Conservation (phyloP, 2,329 filamentous ascomycete species). For the Drechmeria coniospora region DNA sequence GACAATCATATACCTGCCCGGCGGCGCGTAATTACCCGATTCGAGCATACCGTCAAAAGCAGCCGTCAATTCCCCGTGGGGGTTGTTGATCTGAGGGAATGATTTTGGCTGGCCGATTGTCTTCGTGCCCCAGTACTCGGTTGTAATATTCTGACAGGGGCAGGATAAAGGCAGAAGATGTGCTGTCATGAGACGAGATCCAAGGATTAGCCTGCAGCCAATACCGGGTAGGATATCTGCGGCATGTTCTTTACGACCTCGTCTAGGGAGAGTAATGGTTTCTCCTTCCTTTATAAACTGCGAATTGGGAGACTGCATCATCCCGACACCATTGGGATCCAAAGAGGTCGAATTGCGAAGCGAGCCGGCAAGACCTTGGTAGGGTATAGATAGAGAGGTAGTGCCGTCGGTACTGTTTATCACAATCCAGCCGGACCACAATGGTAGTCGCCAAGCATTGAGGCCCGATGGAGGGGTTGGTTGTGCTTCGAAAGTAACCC, state of each 20-base stretch:
- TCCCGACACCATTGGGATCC: constrained; percentile 9
- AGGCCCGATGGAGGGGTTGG: constrained; percentile 2
- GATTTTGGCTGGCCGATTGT: constrained; percentile 26
- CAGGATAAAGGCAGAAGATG: constrained; percentile 26
- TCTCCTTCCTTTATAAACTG: background rate
- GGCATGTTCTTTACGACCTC: no score
- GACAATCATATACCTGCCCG: constrained; percentile 32
- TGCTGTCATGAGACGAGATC: constrained; percentile 25
- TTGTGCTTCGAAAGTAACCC: constrained; percentile 3
- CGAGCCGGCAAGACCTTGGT: constrained; percentile 22
- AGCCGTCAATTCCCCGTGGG: constrained; percentile 10
- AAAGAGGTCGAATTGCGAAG: constrained; percentile 14
- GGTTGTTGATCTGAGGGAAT: constrained; percentile 22
- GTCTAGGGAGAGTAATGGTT: no score
- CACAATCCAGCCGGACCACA: constrained; percentile 6
- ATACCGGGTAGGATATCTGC: constrained; percentile 25
- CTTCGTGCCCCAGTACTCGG: constrained; percentile 21
- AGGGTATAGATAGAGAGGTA: constrained; percentile 22
- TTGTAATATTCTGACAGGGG: constrained; percentile 10
- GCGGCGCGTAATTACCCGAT: constrained; percentile 28
- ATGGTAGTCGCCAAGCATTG: constrained; percentile 3
- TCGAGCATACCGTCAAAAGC: constrained; percentile 30
- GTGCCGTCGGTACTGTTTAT: constrained; percentile 20
- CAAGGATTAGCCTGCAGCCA: constrained; percentile 26
- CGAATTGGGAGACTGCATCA: constrained; percentile 17